phyloP scores from a whole-genome alignment of 257 asterid genomes.

The Mitragyna speciosa region DNA sequence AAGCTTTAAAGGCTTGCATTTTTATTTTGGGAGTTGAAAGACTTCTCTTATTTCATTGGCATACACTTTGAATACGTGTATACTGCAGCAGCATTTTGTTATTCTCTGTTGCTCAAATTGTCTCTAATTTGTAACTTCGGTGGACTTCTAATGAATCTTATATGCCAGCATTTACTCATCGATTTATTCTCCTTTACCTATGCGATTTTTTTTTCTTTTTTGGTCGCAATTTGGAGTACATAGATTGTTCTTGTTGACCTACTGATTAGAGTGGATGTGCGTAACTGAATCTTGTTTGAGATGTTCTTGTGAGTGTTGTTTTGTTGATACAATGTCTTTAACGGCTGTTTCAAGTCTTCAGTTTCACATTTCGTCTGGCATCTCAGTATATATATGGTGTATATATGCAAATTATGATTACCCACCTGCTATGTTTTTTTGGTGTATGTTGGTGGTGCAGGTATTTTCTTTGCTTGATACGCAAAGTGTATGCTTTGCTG shows the following conservation, averaged over 20 bases:
- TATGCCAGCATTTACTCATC: neutral
- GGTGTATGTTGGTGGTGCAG: slow-evolving; percentile 37
- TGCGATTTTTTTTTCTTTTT: neutral
- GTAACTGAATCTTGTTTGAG: too few species aligned
- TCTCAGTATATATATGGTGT: neutral
- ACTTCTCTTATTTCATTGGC: neutral
- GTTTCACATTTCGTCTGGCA: neutral
- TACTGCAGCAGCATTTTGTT: neutral
- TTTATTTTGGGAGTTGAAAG: neutral
- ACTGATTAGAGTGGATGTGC: neutral
- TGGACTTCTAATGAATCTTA: neutral
- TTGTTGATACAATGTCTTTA: neutral
- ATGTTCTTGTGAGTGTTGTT: neutral
- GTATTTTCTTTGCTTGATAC: slow-evolving; percentile 78
- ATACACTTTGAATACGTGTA: neutral
- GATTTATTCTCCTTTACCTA: too few species aligned
- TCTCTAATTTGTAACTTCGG: neutral
- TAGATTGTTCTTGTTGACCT: neutral
- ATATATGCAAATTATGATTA: neutral
- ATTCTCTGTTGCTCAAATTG: neutral
- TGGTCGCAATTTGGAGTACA: too few species aligned
- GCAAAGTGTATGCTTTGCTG: slow-evolving; percentile 67
- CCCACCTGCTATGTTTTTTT: neutral
- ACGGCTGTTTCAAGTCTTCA: neutral
- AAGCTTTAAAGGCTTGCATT: neutral